phyloP scores from a whole-genome alignment of 495 filamentous ascomycete species.

The Penicillium ucsense region DNA sequence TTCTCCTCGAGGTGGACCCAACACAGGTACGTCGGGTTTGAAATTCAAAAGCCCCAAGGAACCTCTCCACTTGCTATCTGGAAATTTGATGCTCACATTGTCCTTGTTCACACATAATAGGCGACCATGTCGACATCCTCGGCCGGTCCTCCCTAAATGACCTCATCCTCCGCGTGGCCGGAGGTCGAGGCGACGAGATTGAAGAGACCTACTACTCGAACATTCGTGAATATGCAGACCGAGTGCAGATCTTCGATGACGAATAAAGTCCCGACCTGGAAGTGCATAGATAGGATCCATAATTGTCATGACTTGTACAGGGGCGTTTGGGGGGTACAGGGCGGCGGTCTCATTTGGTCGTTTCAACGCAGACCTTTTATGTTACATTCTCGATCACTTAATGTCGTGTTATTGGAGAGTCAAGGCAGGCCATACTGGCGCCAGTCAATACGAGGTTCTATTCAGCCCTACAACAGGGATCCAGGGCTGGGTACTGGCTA shows the following conservation, averaged over 20 bases:
- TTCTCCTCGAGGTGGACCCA: conserved; percentile 82
- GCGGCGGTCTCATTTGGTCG: no score
- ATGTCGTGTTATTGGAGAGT: no score
- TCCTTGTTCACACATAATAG: conserved; percentile 19
- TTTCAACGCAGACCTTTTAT: no score
- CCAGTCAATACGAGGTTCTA: no score
- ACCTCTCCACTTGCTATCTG: background rate
- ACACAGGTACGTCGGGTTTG: conserved; percentile 63
- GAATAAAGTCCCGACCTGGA: conserved; percentile 13
- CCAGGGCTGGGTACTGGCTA: no score
- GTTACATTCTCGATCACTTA: no score
- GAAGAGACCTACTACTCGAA: conserved; percentile 67
- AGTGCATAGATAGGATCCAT: background rate
- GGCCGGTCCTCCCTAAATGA: conserved; percentile 85
- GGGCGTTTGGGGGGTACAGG: background rate
- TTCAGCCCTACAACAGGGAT: no score
- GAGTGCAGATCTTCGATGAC: conserved; percentile 68
- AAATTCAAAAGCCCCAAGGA: background rate
- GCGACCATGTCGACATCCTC: conserved; percentile 94
- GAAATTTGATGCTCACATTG: background rate
- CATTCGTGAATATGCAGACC: conserved; percentile 71
- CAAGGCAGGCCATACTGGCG: no score
- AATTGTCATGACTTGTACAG: background rate
- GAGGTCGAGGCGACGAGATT: conserved; percentile 76
- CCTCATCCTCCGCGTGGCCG: conserved; percentile 76